Conservation (phyloP, 78 protist genomes). For the Cavenderia fasciculata region DNA sequence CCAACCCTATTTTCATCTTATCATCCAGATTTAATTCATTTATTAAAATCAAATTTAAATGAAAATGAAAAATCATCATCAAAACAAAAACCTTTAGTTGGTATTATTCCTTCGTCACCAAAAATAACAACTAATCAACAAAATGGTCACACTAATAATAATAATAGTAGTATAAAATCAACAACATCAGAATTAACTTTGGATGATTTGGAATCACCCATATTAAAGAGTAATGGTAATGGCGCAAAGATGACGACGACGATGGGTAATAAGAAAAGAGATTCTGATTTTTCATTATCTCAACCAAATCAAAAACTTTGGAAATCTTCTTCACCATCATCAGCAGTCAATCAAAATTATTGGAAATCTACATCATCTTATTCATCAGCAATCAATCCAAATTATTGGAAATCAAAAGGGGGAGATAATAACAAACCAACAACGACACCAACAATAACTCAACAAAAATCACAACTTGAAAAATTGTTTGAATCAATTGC, state of each 20-base stretch:
- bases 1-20: conserved; percentile 4
- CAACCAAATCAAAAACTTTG: too few relatives aligned
- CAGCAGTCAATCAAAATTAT: background rate
- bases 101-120: background rate
- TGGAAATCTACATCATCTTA: background rate
- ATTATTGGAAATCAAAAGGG: background rate
- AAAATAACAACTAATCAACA: background rate
- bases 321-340: too few relatives aligned
- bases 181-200: too few relatives aligned
- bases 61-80: background rate
- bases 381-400: conserved; percentile 1
- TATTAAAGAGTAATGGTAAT: too few relatives aligned
- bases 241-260: too few relatives aligned
- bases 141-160: background rate
- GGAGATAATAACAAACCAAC: background rate
- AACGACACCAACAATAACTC: background rate
- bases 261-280: too few relatives aligned
- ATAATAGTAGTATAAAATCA: background rate
- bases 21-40: background rate
- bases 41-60: background rate
- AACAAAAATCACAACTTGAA: background rate
- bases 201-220: too few relatives aligned
- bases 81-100: background rate
- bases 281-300: too few relatives aligned
- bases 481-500: background rate